phyloP scores from a whole-genome alignment of 1,139 yeast species.

The Sugiyamaella xylanicola region DNA sequence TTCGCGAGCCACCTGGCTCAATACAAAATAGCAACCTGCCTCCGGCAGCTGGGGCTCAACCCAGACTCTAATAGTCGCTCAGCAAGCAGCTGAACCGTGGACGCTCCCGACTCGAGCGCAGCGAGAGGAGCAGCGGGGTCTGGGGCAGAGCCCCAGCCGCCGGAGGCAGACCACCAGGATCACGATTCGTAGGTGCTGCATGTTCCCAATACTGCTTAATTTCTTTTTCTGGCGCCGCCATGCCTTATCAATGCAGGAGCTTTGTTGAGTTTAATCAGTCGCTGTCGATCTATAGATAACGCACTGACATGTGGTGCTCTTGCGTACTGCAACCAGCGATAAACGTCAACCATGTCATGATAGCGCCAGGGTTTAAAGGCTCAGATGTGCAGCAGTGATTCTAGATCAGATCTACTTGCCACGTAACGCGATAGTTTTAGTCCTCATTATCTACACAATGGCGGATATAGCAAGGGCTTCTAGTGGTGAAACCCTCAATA shows the following conservation, averaged over 20 bases:
- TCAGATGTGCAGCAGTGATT: background rate
- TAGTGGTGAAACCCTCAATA: conserved; percentile 28
- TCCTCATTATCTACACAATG: conserved; percentile 21
- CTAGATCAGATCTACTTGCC: conserved; percentile 7
- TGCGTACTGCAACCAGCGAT: conserved; percentile 9
- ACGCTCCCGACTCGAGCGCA: background rate
- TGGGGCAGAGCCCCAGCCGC: background rate
- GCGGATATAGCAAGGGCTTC: conserved; percentile 22
- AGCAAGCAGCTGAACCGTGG: no score
- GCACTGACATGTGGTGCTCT: conserved; percentile 9
- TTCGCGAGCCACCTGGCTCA: no score
- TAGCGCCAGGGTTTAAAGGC: background rate
- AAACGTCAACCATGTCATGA: conserved; percentile 8
- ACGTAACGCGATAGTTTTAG: no score
- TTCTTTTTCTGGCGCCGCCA: background rate
- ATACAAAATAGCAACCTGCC: no score
- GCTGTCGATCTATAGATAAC: conserved; percentile 10
- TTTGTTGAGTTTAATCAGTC: conserved; percentile 10
- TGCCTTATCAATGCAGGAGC: conserved; percentile 10
- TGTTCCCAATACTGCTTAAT: background rate
- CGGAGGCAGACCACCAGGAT: background rate
- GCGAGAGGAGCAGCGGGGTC: background rate
- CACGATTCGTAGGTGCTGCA: no score
- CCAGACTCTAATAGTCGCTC: no score
- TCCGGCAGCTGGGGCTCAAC: no score